A percentile compares a stretch with the other conserved stretches of the same genome.
These are phyloP conservation scores for Chamaenerion angustifolium DNA, from an alignment of 345 rosid genomes.

Conservation along the genomic window DNA sequence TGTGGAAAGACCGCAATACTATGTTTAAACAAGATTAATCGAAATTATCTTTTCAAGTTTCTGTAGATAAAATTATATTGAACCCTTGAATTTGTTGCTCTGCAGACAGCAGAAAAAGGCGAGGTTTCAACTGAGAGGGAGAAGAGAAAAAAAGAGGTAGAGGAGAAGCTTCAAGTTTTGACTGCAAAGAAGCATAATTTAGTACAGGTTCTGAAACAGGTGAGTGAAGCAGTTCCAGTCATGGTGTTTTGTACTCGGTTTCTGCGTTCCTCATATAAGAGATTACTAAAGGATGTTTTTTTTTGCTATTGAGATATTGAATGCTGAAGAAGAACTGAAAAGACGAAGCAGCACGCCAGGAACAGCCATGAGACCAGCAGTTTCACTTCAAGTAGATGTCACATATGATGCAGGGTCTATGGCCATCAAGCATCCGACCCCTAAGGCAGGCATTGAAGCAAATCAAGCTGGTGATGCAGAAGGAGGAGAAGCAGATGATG, in stretches of 20 bases:
- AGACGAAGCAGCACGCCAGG: slow-evolving; percentile 40
- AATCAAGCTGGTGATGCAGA: slow-evolving; percentile 51
- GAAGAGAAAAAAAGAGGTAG: slow-evolving; percentile 50
- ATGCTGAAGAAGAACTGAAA: slow-evolving; percentile 82
- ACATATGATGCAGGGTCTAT: slow-evolving; percentile 51
- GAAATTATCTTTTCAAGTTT: too few relatives aligned
- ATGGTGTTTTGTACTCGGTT: neutral
- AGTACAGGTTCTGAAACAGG: slow-evolving; percentile 86
- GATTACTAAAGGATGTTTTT: neutral
- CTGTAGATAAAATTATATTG: too few relatives aligned
- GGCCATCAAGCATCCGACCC: slow-evolving; percentile 30
- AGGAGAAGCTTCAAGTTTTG: slow-evolving; percentile 59
- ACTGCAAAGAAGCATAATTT: slow-evolving; percentile 77
- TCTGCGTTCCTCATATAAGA: neutral
- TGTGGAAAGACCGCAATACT: too few relatives aligned
- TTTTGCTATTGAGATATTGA: slow-evolving; percentile 40
- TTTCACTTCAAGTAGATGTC: slow-evolving; percentile 60
- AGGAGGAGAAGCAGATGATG: slow-evolving; percentile 62
- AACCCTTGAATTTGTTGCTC: neutral
- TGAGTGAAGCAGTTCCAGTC: slow-evolving; percentile 8
- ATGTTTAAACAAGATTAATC: too few relatives aligned
- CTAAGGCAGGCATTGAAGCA: slow-evolving; percentile 45
- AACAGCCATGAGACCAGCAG: slow-evolving; percentile 34
- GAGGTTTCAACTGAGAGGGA: slow-evolving; percentile 26
- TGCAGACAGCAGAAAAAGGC: slow-evolving; percentile 24